These are phyloP conservation scores for Trichoderma atroviride DNA, from an alignment of 2,329 filamentous ascomycete species.

Conservation along the genomic window DNA sequence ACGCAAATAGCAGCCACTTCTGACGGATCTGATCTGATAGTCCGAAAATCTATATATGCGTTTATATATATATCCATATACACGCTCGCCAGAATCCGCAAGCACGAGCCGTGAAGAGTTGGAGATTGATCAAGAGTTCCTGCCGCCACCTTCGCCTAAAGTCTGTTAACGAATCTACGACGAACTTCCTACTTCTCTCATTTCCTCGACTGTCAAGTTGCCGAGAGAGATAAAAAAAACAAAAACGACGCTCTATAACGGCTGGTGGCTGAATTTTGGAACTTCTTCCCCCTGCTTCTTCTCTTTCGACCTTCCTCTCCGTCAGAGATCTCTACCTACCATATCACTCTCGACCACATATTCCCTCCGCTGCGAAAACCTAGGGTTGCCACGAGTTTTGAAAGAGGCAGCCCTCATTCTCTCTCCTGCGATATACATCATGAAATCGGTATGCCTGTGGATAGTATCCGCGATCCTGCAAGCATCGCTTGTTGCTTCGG, in stretches of 20 bases:
- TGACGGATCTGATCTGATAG: conserved; percentile 1
- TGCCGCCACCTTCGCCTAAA: background rate
- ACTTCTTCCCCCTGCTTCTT: too few relatives aligned
- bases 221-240: background rate
- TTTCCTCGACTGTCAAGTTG: background rate
- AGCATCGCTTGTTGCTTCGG: conserved; percentile 29
- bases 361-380: background rate
- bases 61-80: background rate
- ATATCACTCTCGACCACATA: background rate
- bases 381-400: background rate
- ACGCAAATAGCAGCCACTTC: background rate
- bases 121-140: background rate
- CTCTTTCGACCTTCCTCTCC: background rate
- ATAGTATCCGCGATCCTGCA: conserved; percentile 26
- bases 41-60: background rate
- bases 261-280: background rate
- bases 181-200: background rate
- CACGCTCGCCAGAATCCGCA: background rate
- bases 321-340: background rate
- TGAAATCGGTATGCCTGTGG: conserved; percentile 22
- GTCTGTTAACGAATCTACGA: background rate
- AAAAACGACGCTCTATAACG: background rate
- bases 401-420: background rate
- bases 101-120: background rate
- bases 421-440: background rate